Conservation (phyloP, 78 protist species). For the slime mould (Dictyostelium discoideum) region dicty_2.7 NC_007088.5:1514001-1514500, state of each 20-base stretch:
- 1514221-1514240: slow-evolving; percentile 59
- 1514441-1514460: slow-evolving; percentile 19
- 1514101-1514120: slow-evolving; percentile 20
- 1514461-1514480: too few species aligned
- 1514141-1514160: slow-evolving; percentile 43
- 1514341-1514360: slow-evolving; percentile 45
- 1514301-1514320: slow-evolving; percentile 25
- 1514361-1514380: slow-evolving; percentile 31
- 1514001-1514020: slow-evolving; percentile 20
- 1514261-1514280: slow-evolving; percentile 51
- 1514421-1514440: neutral
- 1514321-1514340: slow-evolving; percentile 35
- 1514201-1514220: slow-evolving; percentile 50
- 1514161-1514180: slow-evolving; percentile 5
- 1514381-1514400: neutral
- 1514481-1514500: too few species aligned
- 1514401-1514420: slow-evolving; percentile 11
- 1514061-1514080: slow-evolving; percentile 45
- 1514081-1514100: slow-evolving; percentile 28
- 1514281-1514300: slow-evolving; percentile 49
- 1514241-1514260: slow-evolving; percentile 28
- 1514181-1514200: slow-evolving; percentile 14
- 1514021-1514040: slow-evolving; percentile 49
- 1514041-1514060: slow-evolving; percentile 72
- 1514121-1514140: slow-evolving; percentile 59